Evolutionary conservation across 2,329 filamentous ascomycete species (phyloP).

Genomic region (Aspergillus ustus): DNA sequence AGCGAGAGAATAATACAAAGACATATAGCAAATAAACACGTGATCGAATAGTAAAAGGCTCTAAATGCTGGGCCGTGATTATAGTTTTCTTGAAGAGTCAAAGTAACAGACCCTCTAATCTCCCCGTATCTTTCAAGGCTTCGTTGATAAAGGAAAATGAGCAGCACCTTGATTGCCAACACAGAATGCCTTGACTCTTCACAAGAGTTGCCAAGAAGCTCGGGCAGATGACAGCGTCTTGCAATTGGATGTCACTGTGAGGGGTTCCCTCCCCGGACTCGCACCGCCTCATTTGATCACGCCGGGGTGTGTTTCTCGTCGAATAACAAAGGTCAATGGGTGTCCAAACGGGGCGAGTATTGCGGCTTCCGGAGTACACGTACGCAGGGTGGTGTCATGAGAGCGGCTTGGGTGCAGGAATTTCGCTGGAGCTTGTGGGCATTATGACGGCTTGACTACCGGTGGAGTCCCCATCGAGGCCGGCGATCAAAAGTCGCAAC

Average conservation of each 20-base stretch:
- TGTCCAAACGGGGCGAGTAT: not conserved
- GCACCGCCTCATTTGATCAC: conserved; percentile 11
- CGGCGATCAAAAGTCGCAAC: not conserved
- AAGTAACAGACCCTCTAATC: not conserved
- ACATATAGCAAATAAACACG: not conserved
- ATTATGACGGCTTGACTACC: not conserved
- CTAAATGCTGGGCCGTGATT: not conserved
- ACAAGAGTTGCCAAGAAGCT: conserved; percentile 6
- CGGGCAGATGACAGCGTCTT: not conserved
- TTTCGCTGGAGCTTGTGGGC: not conserved
- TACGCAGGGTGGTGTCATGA: not conserved
- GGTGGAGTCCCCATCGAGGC: not conserved
- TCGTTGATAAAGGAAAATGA: not conserved
- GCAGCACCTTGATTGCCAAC: not conserved
- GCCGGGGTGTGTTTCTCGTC: not conserved
- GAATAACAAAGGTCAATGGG: conserved; percentile 1
- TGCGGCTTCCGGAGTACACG: not conserved
- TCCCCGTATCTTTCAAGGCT: not conserved
- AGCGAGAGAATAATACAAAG: not conserved
- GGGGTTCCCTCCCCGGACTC: conserved; percentile 12
- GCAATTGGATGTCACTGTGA: conserved; percentile 11
- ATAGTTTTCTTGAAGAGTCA: too few species aligned
- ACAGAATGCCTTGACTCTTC: conserved; percentile 1
- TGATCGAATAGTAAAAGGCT: not conserved
- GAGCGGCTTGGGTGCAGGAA: not conserved